Base-by-base conservation (phyloP, 2,329 filamentous ascomycete species). In the Colletotrichum godetiae region DNA sequence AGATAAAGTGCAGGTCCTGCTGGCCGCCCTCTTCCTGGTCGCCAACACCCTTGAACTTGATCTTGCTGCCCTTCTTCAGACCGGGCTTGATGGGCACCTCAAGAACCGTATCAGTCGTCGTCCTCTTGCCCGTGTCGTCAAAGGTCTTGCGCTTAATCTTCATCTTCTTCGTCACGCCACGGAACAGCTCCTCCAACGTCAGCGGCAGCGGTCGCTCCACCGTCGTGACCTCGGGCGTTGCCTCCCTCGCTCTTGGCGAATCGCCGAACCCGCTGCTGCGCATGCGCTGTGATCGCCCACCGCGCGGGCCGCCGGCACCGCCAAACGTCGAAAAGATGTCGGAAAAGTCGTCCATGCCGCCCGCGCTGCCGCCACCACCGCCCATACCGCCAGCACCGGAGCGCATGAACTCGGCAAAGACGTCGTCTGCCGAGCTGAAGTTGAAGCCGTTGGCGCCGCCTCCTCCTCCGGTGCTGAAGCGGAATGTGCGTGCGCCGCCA, bases 111-210 rank as follows among this genome's bases (percentile, higher is more conserved):
- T 99, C 97, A 74, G 95, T 94, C 3, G 92, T 93, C 56, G 91
- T 94, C 78, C 95, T 92, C 86, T 97, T 98, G 71, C 95, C 95
- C 0, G 89, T 92, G 24, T 92, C 88, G 82, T 99, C 97, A 81
- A 94, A 98, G 22, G 93, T 95, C 90, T 98, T 98, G 79, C 96
- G 91, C 87, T 98, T 98, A 76, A 98, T 97, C 86, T 97, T 97
- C 89, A 99, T 95, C 88, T 97, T 98, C 90, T 99, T 99, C 61
- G 93, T 95, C 46, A 92, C 91, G 53, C 97, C 97, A 31, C 89
- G 92, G 86, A 91, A 98, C 74, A 98, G 85, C 79, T 99, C 97
- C 82, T 99, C 97, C 42, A 99, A 86, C 2, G 93, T 91, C 27
- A 99, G 86, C 3, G 92, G 91, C 75, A 99, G 83, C 58, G 93